Conservation (phyloP, 108 stramenopile genomes). For the Discostella stelligeroides region DNA sequence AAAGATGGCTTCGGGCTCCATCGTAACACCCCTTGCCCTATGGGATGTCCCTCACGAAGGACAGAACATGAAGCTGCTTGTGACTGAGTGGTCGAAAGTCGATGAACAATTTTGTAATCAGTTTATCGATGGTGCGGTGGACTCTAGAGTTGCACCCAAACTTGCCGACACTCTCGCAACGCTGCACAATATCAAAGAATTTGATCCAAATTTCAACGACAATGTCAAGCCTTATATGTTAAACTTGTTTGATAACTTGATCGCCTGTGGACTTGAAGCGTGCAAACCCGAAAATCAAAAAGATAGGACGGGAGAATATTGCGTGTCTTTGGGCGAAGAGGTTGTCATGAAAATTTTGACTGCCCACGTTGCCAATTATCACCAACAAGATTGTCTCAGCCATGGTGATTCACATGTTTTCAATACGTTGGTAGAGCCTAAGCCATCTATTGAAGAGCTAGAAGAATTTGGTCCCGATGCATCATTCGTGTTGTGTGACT, state of each 20-base stretch:
- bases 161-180: constrained; percentile 49
- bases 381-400: constrained; percentile 38
- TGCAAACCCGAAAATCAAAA: constrained; percentile 4
- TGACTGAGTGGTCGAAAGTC: constrained; percentile 51
- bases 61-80: constrained; percentile 53
- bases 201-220: constrained; percentile 50
- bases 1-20: constrained; percentile 12
- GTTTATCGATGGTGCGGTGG: constrained; percentile 56
- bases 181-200: constrained; percentile 40
- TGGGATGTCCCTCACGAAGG: constrained; percentile 42
- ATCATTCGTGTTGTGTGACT: constrained; percentile 44
- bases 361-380: constrained; percentile 15
- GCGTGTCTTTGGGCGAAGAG: constrained; percentile 12
- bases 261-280: constrained; percentile 10
- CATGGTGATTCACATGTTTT: constrained; percentile 60
- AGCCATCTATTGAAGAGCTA: constrained; percentile 33
- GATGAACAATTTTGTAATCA: constrained; percentile 57
- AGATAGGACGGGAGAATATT: constrained; percentile 34
- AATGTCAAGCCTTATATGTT: constrained; percentile 27
- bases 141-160: constrained; percentile 47
- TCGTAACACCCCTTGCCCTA: constrained; percentile 35
- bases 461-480: constrained; percentile 38
- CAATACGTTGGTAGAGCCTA: constrained; percentile 64
- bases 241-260: constrained; percentile 11
- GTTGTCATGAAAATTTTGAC: constrained; percentile 28